phyloP scores from a whole-genome alignment of 257 asterid species.

The Nicotiana obtusifolia region DNA sequence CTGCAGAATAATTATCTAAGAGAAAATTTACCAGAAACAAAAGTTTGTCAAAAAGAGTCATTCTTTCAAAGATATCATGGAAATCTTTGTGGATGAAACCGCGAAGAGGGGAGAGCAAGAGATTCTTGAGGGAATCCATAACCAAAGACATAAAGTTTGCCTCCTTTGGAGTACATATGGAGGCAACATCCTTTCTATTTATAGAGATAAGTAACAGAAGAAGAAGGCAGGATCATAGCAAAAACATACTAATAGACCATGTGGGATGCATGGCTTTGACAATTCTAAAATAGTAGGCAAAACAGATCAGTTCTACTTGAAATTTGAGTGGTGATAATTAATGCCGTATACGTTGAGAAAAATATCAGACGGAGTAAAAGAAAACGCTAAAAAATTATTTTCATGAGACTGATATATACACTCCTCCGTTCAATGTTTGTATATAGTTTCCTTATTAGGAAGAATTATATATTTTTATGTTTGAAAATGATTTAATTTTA shows the following conservation, averaged over 20 bases:
- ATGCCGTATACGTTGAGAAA: background rate
- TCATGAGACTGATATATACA: background rate
- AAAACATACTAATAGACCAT: background rate
- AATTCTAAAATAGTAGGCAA: background rate
- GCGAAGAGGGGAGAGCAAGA: constrained; percentile 30
- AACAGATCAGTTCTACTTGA: background rate
- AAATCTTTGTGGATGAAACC: constrained; percentile 45
- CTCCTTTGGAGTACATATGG: background rate
- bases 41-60: constrained; percentile 41
- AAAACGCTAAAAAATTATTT: background rate
- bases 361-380: background rate
- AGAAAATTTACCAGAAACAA: constrained; percentile 36
- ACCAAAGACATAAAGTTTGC: background rate
- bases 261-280: background rate
- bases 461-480: too few relatives aligned
- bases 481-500: too few relatives aligned
- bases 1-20: background rate
- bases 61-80: constrained; percentile 24
- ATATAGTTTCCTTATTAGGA: too few relatives aligned
- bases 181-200: background rate
- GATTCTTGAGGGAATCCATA: constrained; percentile 24
- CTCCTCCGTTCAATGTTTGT: too few relatives aligned
- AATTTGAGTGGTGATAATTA: background rate
- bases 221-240: background rate
- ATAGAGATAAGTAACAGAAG: background rate